Evolutionary conservation across 176 grass and related monocot genomes (phyloP).

Genomic region (Phoenix dactylifera): DNA sequence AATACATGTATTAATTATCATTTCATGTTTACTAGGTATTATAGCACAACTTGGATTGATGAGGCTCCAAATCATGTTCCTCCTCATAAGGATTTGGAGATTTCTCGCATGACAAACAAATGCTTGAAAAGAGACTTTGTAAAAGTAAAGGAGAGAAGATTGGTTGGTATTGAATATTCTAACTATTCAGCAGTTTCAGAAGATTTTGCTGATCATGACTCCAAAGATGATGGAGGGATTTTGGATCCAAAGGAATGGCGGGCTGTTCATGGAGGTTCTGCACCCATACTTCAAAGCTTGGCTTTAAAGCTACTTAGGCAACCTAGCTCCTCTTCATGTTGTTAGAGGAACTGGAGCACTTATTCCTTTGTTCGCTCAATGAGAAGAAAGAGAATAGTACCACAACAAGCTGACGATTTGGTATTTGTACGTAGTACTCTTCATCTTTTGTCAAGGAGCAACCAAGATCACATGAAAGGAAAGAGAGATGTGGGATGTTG

Average conservation of each 20-base stretch:
- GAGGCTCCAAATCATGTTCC: background rate
- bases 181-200: slow-evolving; percentile 1
- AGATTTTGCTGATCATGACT: background rate
- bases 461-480: background rate
- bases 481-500: slow-evolving; percentile 4
- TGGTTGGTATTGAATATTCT: slow-evolving; percentile 2
- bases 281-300: slow-evolving; percentile 7
- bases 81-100: slow-evolving; percentile 1
- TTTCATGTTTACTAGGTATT: too few relatives aligned
- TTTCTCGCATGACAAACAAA: slow-evolving; percentile 7
- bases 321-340: slow-evolving; percentile 9
- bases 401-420: slow-evolving; percentile 4
- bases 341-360: slow-evolving; percentile 21
- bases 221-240: background rate
- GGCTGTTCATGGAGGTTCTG: slow-evolving; percentile 8
- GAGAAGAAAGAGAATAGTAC: slow-evolving; percentile 12
- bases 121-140: slow-evolving; percentile 13
- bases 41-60: too few relatives aligned
- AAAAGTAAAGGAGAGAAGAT: background rate
- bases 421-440: slow-evolving; percentile 23
- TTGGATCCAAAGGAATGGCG: slow-evolving; percentile 13
- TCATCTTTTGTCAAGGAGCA: slow-evolving; percentile 9
- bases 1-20: too few relatives aligned
- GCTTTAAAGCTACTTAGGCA: slow-evolving; percentile 18
- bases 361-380: slow-evolving; percentile 6